Evolutionary conservation across 768 basidiomycete genomes (phyloP), one percentile per base, ranked within the genome.

Genomic region (Agaricus subrufescens): DNA sequence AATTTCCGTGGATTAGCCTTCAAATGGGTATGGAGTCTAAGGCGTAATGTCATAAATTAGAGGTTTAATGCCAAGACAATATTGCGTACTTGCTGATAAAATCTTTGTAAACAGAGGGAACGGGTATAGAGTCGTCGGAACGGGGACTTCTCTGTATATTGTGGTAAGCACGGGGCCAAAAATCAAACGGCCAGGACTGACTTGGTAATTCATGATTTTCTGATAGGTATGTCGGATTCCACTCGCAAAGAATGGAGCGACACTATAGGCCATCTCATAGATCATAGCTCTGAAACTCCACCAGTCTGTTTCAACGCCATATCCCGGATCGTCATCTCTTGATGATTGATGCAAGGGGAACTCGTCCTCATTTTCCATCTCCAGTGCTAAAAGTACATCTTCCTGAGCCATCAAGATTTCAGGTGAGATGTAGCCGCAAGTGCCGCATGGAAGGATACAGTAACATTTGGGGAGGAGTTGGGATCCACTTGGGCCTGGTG

Each of bases 361-460:
- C 4, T 69, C 65, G 3, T 70, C 71, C 8, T 81, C 79, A 34
- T 80, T 83, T 1, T 83, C 80, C 74, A 91, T 79, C 66, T 93
- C 90, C 14, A 89, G 73, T 0, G 85, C 89, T 2, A 94, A 81
- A 10, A 93, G 72, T 12, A 89, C 91, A 54, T 86, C 84, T 67
- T 98, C 92, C 43, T 91, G 91, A 2, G 85, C 85, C 58, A 82
- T 79, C 11, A 98, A 74, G 31, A 98, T 86, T 68, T 98, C 94
- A 0, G 96, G 96, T 1, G 96, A 93, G 55, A 98, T 94, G 67
- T 98, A 97, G 70, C 97, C 96, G 55, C 94, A 93, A 0, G 94
- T 96, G 2, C 94, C 94, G 59, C 90, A 91, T 0, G 92, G 91
- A 3, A 94, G 83, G 0, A 87, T 74, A 64, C 93, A 94, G 61